A percentile compares a stretch with the other conserved stretches of the same genome.
These are phyloP conservation scores for Westerdykella ornata DNA, from an alignment of 2,329 filamentous ascomycete species.

Conservation along the genomic window DNA sequence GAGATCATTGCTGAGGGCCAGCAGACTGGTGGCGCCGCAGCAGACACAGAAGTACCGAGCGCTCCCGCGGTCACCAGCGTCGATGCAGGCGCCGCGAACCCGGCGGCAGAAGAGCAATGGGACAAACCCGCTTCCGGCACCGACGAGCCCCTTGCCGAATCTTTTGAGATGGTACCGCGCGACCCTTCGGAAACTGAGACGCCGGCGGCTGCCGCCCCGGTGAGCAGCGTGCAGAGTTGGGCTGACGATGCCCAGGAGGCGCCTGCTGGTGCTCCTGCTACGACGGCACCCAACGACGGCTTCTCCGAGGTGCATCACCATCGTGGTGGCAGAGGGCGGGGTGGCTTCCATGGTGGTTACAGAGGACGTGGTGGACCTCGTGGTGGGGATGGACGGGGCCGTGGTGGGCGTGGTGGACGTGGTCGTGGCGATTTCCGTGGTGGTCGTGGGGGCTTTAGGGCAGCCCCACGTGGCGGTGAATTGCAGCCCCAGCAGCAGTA, in stretches of 20 bases:
- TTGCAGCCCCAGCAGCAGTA: constrained; percentile 8
- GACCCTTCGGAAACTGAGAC: constrained; percentile 69
- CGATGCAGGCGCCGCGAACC: constrained; percentile 41
- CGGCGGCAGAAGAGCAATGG: constrained; percentile 61
- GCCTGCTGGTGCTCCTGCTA: constrained; percentile 20
- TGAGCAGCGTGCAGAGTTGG: constrained; percentile 68
- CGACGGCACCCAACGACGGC: constrained; percentile 50
- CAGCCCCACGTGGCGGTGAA: constrained; percentile 21
- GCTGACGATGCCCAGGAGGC: constrained; percentile 61
- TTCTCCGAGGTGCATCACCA: constrained; percentile 60
- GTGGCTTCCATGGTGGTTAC: constrained; percentile 38
- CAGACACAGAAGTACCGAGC: constrained; percentile 18
- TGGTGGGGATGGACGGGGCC: constrained; percentile 29
- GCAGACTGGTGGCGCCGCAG: constrained; percentile 26
- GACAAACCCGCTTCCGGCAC: constrained; percentile 48
- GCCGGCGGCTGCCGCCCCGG: constrained; percentile 46
- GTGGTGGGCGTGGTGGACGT: constrained; percentile 36
- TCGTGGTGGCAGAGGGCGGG: constrained; percentile 46
- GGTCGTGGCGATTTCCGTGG: constrained; percentile 41
- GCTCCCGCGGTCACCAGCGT: constrained; percentile 36
- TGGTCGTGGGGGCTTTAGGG: constrained; percentile 36
- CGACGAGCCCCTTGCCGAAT: constrained; percentile 52
- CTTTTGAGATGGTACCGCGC: constrained; percentile 69
- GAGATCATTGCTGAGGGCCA: constrained; percentile 51
- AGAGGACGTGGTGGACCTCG: constrained; percentile 43